These are phyloP conservation scores for Austroboletus niveus DNA, from an alignment of 1,284 basidiomycete species.

Conservation along the genomic window DNA sequence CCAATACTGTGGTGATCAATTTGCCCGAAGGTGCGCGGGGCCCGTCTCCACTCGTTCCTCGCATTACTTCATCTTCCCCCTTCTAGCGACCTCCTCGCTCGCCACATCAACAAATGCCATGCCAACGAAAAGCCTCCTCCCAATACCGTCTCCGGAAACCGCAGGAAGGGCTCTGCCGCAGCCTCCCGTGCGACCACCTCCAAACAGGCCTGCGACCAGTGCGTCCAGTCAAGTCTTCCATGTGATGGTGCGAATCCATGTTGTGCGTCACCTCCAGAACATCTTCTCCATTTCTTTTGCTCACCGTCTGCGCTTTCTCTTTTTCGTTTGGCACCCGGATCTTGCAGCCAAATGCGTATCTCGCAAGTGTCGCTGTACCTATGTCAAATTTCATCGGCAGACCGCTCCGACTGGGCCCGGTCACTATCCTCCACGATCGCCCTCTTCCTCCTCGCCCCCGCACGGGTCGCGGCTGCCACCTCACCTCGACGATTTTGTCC, in stretches of 20 bases:
- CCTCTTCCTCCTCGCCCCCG: constrained; percentile 23
- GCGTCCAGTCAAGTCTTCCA: constrained; percentile 75
- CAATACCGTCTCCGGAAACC: constrained; percentile 28
- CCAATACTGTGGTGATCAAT: constrained; percentile 85
- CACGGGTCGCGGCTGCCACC: constrained; percentile 12
- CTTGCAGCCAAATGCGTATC: constrained; percentile 71
- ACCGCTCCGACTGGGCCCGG: constrained; percentile 74
- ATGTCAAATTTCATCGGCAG: constrained; percentile 82
- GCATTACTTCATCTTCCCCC: not conserved
- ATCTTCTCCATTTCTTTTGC: not conserved
- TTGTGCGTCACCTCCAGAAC: constrained; percentile 41
- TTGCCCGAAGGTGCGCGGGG: constrained; percentile 70
- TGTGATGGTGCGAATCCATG: constrained; percentile 84
- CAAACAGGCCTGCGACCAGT: constrained; percentile 84
- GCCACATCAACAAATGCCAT: constrained; percentile 90
- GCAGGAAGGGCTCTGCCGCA: constrained; percentile 59
- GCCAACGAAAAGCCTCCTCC: constrained; percentile 64
- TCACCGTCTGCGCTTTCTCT: not conserved
- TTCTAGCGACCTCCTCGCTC: constrained; percentile 76
- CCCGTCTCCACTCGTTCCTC: constrained; percentile 1
- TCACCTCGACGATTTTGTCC: constrained; percentile 38
- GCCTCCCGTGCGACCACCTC: constrained; percentile 70
- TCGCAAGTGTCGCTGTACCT: constrained; percentile 76
- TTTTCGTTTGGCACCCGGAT: not conserved
- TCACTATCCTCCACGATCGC: constrained; percentile 42